phyloP scores from a whole-genome alignment of 345 rosid species.

The Dipteronia dyeriana region DNA sequence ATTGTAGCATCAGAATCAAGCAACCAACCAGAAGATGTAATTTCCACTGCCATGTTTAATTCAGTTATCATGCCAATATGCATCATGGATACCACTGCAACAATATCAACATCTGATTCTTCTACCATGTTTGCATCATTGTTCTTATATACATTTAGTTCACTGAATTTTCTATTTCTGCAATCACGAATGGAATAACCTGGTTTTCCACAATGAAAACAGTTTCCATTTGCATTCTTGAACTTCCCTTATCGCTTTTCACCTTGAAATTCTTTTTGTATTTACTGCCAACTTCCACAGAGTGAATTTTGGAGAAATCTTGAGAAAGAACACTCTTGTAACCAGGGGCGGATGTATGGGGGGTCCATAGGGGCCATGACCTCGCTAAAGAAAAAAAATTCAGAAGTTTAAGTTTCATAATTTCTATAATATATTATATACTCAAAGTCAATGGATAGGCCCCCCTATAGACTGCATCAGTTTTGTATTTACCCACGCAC shows the following conservation, averaged over 20 bases:
- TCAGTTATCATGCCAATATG: not conserved
- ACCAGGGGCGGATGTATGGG: no score
- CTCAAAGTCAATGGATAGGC: no score
- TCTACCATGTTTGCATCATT: not conserved
- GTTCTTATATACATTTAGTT: not conserved
- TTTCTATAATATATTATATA: no score
- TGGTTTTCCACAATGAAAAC: slow-evolving; percentile 1
- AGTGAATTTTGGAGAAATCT: not conserved
- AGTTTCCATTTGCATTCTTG: not conserved
- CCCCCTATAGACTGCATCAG: no score
- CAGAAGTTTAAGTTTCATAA: no score
- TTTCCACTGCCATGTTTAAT: not conserved
- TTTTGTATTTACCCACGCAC: no score
- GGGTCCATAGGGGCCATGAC: no score
- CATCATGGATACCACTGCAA: not conserved
- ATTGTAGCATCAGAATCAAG: not conserved
- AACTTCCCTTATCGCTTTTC: not conserved
- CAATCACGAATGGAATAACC: not conserved
- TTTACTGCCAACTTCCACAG: not conserved
- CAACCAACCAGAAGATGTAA: not conserved
- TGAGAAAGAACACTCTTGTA: not conserved
- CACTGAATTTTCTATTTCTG: no score
- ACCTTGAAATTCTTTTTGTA: not conserved
- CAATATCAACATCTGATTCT: not conserved
- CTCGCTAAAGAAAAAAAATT: no score